These are phyloP conservation scores for Eucalyptus globulus DNA, from an alignment of 345 rosid genomes.

Conservation along the genomic window DNA sequence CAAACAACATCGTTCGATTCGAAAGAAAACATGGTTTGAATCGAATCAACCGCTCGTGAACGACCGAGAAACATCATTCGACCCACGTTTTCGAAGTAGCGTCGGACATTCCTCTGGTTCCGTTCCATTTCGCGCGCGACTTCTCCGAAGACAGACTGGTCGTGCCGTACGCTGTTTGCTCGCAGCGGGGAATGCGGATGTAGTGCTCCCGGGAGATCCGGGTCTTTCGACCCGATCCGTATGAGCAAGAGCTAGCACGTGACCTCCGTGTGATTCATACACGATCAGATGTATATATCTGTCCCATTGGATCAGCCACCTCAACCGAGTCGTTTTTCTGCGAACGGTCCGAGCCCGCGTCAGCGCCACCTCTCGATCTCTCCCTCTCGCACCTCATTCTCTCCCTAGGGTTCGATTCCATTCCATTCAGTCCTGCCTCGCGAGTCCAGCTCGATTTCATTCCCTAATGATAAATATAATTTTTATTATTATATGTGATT, in stretches of 20 bases:
- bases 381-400: background rate
- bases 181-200: too few species aligned
- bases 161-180: too few species aligned
- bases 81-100: background rate
- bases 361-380: background rate
- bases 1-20: background rate
- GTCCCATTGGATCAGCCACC: background rate
- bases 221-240: too few species aligned
- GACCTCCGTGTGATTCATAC: too few species aligned
- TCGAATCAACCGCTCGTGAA: background rate
- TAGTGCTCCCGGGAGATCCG: too few species aligned
- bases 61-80: background rate
- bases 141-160: too few species aligned
- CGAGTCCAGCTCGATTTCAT: background rate
- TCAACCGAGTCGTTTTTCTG: background rate
- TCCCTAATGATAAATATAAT: too few species aligned
- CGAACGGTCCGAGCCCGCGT: background rate
- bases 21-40: background rate
- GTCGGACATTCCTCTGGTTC: background rate
- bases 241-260: too few species aligned
- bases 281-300: too few species aligned
- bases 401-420: background rate
- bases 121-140: too few species aligned
- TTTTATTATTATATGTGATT: too few species aligned
- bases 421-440: too few species aligned